phyloP scores from a whole-genome alignment of 2,329 filamentous ascomycete genomes.

The Fusarium protoensiforme region DNA sequence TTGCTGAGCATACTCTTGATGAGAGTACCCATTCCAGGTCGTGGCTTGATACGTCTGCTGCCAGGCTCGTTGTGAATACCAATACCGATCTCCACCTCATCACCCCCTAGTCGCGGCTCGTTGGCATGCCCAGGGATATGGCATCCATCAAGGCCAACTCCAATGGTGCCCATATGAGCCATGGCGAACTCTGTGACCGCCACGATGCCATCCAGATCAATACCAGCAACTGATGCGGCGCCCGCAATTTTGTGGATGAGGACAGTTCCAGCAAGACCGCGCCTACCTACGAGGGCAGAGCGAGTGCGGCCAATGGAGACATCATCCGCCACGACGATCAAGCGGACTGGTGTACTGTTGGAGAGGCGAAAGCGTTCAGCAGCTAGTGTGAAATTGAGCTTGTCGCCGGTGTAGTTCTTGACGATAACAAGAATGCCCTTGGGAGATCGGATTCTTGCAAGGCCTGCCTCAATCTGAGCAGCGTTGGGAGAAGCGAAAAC shows the following conservation, averaged over 20 bases:
- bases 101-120: neutral
- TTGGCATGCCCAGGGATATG: neutral
- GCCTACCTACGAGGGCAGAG: conserved; percentile 10
- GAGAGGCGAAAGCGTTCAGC: conserved; percentile 76
- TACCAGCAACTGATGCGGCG: neutral
- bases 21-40: neutral
- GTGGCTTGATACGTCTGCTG: neutral
- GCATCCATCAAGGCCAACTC: conserved; percentile 6
- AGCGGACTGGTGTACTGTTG: conserved; percentile 67
- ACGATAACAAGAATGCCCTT: conserved; percentile 61
- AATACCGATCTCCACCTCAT: conserved; percentile 12
- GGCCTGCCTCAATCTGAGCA: conserved; percentile 1
- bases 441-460: conserved; percentile 1
- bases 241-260: conserved; percentile 14
- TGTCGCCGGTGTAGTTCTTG: conserved; percentile 80
- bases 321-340: conserved; percentile 67
- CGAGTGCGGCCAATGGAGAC: conserved; percentile 11
- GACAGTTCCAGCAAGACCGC: conserved; percentile 16
- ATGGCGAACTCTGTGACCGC: neutral
- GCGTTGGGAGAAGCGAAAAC: conserved; percentile 12
- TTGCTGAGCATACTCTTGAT: neutral
- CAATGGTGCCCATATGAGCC: conserved; percentile 5
- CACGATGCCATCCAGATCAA: neutral
- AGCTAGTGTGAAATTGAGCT: conserved; percentile 80
- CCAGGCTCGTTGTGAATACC: conserved; percentile 13